Base-by-base conservation (phyloP, 768 basidiomycete species). In the Crepidotus variabilis region DNA sequence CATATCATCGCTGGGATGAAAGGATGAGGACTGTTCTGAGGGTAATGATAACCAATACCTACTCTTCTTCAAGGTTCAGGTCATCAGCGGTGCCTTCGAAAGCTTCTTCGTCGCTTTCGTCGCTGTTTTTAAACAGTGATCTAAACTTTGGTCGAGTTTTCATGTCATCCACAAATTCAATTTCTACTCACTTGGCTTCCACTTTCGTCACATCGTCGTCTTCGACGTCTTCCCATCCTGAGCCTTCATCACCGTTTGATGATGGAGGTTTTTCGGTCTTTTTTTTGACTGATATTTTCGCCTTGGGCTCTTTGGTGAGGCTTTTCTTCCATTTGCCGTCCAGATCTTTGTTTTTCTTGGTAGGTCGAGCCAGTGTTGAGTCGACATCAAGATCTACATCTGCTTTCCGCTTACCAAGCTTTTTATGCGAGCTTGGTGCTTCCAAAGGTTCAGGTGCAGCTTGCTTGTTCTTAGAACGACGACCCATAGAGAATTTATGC, bases 401-500 rank as follows among this genome's bases (percentile, higher is more conserved):
- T 22, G 85, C 86, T 69, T 91, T 92, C 45, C 90, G 86, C 68
- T 92, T 92, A 39, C 87, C 86, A 13, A 83, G 74, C 58, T 81
- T 84, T 71, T 85, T 87, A 2, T 75, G 67, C 2, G 80, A 65
- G 6, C 63, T 60, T 16, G 74, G 74, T 0, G 65, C 61, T 13
- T 83, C 77, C 24, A 90, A 63, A 28, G 90, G 80, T 56, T 76
- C 76, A 0, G 92, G 92, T 10, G 85, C 76, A 1, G 75, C 79
- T 69, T 94, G 92, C 74, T 94, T 94, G 72, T 88, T 86, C 71
- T 89, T 92, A 62, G 90, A 82, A 60, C 90, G 84, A 66, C 92
- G 83, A 59, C 92, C 92, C 92, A 94, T 94, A 50, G 47, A 63
- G 34, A 50, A 35, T 10, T n/a, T 58, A 45, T 52, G 16, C 28